phyloP scores from a whole-genome alignment of 441 rosid species.

The Erodium moschatum region DNA sequence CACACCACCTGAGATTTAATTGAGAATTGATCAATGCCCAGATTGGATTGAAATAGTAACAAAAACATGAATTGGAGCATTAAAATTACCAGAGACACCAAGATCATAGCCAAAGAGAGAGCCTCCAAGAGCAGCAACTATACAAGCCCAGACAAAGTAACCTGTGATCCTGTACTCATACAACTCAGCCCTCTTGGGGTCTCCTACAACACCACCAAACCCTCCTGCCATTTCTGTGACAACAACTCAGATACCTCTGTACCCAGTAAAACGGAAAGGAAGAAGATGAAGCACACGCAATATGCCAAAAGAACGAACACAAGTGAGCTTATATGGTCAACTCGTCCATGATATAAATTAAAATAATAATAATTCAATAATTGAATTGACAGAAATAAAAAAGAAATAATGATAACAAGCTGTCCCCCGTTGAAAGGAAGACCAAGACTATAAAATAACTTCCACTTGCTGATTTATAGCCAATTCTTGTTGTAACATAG shows the following conservation, averaged over 20 bases:
- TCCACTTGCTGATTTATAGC: conserved; percentile 1
- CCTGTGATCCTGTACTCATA: conserved; percentile 53
- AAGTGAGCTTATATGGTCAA: background rate
- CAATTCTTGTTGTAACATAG: background rate
- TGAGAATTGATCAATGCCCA: background rate
- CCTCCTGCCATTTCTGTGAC: conserved; percentile 50
- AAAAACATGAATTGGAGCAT: background rate
- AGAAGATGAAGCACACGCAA: background rate
- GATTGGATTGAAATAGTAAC: background rate
- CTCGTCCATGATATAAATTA: background rate
- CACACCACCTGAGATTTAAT: conserved; percentile 56
- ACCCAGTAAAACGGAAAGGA: background rate
- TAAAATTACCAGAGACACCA: conserved; percentile 61
- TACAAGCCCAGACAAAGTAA: conserved; percentile 52
- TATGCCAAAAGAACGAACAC: background rate
- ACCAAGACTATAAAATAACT: background rate
- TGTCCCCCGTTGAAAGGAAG: background rate
- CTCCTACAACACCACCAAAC: conserved; percentile 28
- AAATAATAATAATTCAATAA: background rate
- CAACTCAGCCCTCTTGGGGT: conserved; percentile 62
- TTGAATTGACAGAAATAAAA: background rate
- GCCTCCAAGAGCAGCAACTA: conserved; percentile 62
- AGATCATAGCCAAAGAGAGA: conserved; percentile 80
- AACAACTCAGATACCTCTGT: background rate
- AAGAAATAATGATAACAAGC: background rate